A percentile compares a stretch with the other conserved stretches of the same genome.
These are phyloP conservation scores for Aspergillus panamensis DNA, from an alignment of 495 filamentous ascomycete species.

Conservation along the genomic window DNA sequence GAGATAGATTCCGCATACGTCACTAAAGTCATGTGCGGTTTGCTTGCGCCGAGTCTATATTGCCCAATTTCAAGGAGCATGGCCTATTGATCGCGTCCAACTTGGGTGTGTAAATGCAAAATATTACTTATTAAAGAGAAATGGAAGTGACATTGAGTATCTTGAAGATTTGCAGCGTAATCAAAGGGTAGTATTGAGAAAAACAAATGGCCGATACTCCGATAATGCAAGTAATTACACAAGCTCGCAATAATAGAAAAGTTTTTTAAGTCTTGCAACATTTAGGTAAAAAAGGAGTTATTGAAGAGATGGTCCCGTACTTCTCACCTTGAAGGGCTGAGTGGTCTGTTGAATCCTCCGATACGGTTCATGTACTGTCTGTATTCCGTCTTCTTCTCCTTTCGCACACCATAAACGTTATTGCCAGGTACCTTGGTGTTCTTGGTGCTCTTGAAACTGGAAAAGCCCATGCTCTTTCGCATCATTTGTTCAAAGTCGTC, in stretches of 20 bases:
- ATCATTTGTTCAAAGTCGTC: constrained; percentile 74
- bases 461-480: constrained; percentile 84
- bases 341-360: constrained; percentile 94
- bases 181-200: not conserved
- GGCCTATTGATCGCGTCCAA: too few relatives aligned
- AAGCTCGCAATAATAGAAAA: not conserved
- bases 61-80: too few relatives aligned
- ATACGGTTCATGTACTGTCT: constrained; percentile 98
- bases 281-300: not conserved
- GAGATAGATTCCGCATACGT: constrained; percentile 13
- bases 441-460: constrained; percentile 80
- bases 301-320: not conserved
- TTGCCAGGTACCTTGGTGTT: constrained; percentile 89
- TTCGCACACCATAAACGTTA: constrained; percentile 75
- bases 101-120: too few relatives aligned
- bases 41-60: too few relatives aligned
- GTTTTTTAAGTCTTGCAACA: not conserved
- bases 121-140: too few relatives aligned
- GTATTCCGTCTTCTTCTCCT: constrained; percentile 95
- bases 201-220: constrained; percentile 18
- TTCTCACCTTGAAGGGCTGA: constrained; percentile 55
- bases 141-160: too few relatives aligned
- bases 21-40: constrained; percentile 31
- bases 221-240: constrained; percentile 22
- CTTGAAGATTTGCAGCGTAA: not conserved